These are phyloP conservation scores for Pseudomonodictys pantanalensis DNA, from an alignment of 495 filamentous ascomycete species.

Conservation along the genomic window DNA sequence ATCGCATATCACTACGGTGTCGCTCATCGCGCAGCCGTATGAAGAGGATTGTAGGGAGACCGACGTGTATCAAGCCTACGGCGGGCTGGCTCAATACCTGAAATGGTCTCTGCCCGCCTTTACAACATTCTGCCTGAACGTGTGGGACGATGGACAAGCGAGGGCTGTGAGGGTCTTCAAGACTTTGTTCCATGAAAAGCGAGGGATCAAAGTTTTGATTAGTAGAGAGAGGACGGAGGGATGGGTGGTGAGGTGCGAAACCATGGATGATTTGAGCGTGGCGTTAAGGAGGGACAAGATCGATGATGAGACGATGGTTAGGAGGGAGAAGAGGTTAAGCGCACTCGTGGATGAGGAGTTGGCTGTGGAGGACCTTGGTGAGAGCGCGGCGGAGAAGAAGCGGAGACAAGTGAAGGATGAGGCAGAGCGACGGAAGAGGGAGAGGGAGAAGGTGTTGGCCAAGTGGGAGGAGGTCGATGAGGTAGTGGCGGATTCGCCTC, in stretches of 20 bases:
- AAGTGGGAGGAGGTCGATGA: not conserved
- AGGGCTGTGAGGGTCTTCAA: not conserved
- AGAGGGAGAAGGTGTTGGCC: not conserved
- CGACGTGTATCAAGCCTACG: not conserved
- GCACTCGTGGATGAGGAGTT: not conserved
- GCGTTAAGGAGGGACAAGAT: not conserved
- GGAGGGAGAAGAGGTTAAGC: no score
- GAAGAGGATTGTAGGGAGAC: slow-evolving; percentile 18
- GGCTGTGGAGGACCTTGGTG: not conserved
- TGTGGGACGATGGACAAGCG: not conserved
- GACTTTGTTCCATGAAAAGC: not conserved
- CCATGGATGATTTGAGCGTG: not conserved
- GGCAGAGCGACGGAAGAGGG: not conserved
- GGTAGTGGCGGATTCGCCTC: no score
- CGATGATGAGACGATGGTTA: no score
- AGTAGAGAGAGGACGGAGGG: not conserved
- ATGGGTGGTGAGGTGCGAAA: not conserved
- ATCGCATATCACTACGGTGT: slow-evolving; percentile 9
- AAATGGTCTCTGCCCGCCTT: not conserved
- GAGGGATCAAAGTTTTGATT: not conserved
- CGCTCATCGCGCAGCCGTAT: slow-evolving; percentile 4
- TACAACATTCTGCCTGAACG: not conserved
- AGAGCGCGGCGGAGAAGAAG: not conserved
- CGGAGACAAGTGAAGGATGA: not conserved
- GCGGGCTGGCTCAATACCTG: not conserved